A percentile compares a stretch with the other conserved stretches of the same genome.
Conservation (phyloP, 2,329 filamentous ascomycete species). For the Madurella mycetomatis region DNA sequence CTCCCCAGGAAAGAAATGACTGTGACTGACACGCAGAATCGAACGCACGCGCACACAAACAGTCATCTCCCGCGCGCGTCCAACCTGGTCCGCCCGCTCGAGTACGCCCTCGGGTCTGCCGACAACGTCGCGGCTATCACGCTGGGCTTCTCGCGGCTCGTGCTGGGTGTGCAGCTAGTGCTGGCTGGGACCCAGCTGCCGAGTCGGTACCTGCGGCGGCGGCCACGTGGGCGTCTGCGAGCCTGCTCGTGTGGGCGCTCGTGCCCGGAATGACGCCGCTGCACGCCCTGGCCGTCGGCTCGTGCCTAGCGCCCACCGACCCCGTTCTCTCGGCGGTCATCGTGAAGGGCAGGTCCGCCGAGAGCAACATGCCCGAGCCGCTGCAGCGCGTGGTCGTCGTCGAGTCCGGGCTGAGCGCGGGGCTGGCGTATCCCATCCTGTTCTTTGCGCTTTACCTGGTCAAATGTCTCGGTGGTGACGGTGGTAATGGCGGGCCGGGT, state of each 20-base stretch:
- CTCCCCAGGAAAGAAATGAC: too few species aligned
- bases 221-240: conserved; percentile 81
- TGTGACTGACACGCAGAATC: not conserved
- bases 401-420: conserved; percentile 86
- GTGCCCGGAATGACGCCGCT: conserved; percentile 69
- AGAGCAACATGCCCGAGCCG: conserved; percentile 78
- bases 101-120: conserved; percentile 61
- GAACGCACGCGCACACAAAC: conserved; percentile 3
- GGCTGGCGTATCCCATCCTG: conserved; percentile 81
- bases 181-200: conserved; percentile 85
- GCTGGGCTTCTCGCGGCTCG: conserved; percentile 78
- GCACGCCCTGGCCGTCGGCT: conserved; percentile 73
- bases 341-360: conserved; percentile 89
- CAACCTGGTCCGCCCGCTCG: conserved; percentile 68
- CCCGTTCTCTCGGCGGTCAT: conserved; percentile 85
- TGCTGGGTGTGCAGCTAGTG: conserved; percentile 85
- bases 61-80: conserved; percentile 84
- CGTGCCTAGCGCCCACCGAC: conserved; percentile 89
- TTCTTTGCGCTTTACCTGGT: conserved; percentile 82
- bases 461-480: conserved; percentile 63
- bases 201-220: conserved; percentile 75
- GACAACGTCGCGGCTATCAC: conserved; percentile 67
- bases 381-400: conserved; percentile 76
- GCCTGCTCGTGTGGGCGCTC: conserved; percentile 70
- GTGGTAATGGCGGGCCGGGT: conserved; percentile 48